Evolutionary conservation across 2,329 filamentous ascomycete species (phyloP).

Genomic region (Penicillium nordicum): DNA sequence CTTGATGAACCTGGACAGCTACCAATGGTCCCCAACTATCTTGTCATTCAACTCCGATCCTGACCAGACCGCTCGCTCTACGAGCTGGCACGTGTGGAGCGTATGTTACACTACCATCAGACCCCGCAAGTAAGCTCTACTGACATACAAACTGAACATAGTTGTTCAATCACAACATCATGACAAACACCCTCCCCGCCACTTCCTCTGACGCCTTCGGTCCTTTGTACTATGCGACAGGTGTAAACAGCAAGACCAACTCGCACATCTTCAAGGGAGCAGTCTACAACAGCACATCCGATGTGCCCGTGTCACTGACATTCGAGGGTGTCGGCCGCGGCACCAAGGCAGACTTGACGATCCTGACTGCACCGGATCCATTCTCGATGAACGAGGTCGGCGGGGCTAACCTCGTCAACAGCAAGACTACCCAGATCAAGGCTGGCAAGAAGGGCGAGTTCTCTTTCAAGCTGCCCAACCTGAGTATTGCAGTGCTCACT

Average conservation of each 20-base stretch:
- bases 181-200: constrained; percentile 45
- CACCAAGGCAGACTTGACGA: constrained; percentile 39
- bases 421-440: constrained; percentile 18
- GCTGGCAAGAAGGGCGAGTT: constrained; percentile 27
- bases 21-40: constrained; percentile 32
- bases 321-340: constrained; percentile 37
- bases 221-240: constrained; percentile 48
- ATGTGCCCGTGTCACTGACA: constrained; percentile 33
- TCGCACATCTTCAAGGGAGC: constrained; percentile 47
- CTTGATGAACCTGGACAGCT: constrained; percentile 28
- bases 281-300: constrained; percentile 48
- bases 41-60: constrained; percentile 31
- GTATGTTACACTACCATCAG: constrained; percentile 22
- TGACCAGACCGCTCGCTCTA: constrained; percentile 28
- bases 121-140: constrained; percentile 18
- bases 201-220: constrained; percentile 39
- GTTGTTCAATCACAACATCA: constrained; percentile 44
- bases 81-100: constrained; percentile 29
- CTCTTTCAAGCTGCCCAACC: constrained; percentile 25
- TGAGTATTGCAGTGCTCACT: constrained; percentile 29
- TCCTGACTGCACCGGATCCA: constrained; percentile 39
- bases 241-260: constrained; percentile 36
- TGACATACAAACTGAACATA: constrained; percentile 26
- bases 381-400: constrained; percentile 33
- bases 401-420: constrained; percentile 20